Evolutionary conservation across 2,329 filamentous ascomycete species (phyloP), one percentile per base, ranked within the genome.

Genomic region (Alternaria arborescens): DNA sequence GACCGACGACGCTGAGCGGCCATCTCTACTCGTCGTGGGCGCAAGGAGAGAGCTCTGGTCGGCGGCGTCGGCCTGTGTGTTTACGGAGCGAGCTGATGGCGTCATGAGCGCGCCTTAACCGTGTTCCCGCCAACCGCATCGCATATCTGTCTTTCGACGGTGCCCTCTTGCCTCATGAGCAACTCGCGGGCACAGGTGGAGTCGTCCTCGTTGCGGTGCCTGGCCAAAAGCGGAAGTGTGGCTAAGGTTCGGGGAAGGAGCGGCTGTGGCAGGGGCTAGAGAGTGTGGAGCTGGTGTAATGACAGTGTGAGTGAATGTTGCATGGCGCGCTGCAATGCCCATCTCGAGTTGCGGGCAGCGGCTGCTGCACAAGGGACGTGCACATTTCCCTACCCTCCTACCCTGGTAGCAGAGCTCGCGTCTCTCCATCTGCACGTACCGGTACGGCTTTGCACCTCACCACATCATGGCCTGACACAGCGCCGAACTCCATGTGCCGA

Each of bases 1-100:
- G 28, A 73, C 69, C 42, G 74, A 68, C 42, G 87, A 87, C 47
- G 84, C 77, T n/a, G 87, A 86, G 52, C 87, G 83, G 63, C 80
- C 82, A 80, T 86, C 83, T 79, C 82, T 83, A 68, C 77, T 78
- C 32, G 79, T 75, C 41, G 80, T 77, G 52, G 83, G 81, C 56
- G 79, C 79, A 51, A 81, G 77, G 60, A 83, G 76, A 47, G 75
- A 76, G 69, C 77, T 78, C 66, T 79, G 74, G 54, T 77, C 75
- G 58, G 68, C 68, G 63, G 66, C 75, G 58, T 77, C 74, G 68
- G 69, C 72, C 69, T 77, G 77, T 61, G 75, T 70, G 55, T 79
- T 79, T 58, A 77, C 71, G 62, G 78, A 80, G 71, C 78, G 78
- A 69, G 71, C 74, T 62, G 77, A 73, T 69, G 68, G 68, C 71